phyloP scores from a whole-genome alignment of 495 filamentous ascomycete genomes.

The Tuber melanosporum region DNA sequence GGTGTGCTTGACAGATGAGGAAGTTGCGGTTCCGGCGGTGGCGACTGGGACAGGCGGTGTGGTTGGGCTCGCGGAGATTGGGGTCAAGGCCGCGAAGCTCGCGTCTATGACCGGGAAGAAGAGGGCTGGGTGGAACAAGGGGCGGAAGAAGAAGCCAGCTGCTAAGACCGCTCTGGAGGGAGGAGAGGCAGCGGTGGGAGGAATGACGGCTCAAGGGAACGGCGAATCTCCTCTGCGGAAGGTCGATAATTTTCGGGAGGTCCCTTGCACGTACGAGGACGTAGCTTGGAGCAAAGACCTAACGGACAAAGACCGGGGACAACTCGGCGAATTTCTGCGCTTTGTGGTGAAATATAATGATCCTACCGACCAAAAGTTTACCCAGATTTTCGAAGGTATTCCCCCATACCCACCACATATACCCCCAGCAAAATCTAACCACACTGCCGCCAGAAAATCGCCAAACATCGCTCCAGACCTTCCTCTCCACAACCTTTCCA shows the following conservation, averaged over 20 bases:
- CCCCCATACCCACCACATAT: not conserved
- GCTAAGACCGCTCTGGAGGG: slow-evolving; percentile 4
- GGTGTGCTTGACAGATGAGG: slow-evolving; percentile 51
- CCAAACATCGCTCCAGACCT: slow-evolving; percentile 41
- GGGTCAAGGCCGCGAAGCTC: slow-evolving; percentile 25
- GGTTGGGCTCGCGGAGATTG: slow-evolving; percentile 21
- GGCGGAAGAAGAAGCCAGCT: slow-evolving; percentile 20
- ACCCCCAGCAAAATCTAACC: slow-evolving; percentile 1
- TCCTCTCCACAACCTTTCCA: slow-evolving; percentile 65
- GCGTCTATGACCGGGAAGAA: slow-evolving; percentile 18
- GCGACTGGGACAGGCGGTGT: slow-evolving; percentile 21
- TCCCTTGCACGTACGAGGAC: slow-evolving; percentile 42
- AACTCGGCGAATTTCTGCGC: slow-evolving; percentile 38
- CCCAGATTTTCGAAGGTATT: slow-evolving; percentile 19
- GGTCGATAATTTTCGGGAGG: slow-evolving; percentile 59
- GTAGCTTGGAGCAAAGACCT: slow-evolving; percentile 37
- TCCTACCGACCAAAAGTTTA: slow-evolving; percentile 24
- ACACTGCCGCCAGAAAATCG: slow-evolving; percentile 3
- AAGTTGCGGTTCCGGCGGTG: slow-evolving; percentile 33
- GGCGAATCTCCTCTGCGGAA: slow-evolving; percentile 49
- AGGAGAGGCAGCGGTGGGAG: not conserved
- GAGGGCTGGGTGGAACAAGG: slow-evolving; percentile 39
- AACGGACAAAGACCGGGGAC: slow-evolving; percentile 32
- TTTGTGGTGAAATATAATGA: slow-evolving; percentile 30
- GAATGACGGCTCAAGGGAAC: not conserved